phyloP scores from a whole-genome alignment of 2,329 filamentous ascomycete genomes.

The Paraphoma chrysanthemicola region DNA sequence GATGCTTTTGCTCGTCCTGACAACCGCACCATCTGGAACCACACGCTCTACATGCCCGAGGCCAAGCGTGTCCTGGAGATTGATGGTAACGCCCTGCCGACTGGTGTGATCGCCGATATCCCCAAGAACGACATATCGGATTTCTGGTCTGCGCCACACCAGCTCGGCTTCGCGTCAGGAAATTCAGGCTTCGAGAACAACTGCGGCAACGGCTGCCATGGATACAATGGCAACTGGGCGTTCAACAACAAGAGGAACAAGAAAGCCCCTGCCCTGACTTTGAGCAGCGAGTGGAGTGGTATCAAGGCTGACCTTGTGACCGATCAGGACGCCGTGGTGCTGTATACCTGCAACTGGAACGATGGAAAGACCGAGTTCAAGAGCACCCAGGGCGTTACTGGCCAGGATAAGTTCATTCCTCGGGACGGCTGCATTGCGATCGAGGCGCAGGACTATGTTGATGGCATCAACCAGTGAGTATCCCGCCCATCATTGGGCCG shows the following conservation, averaged over 20 bases:
- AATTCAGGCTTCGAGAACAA: constrained; percentile 35
- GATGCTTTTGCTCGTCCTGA: constrained; percentile 41
- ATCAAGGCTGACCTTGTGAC: constrained; percentile 42
- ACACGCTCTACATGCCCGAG: constrained; percentile 41
- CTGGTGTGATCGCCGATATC: constrained; percentile 38
- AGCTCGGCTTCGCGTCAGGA: constrained; percentile 39
- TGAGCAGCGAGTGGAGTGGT: constrained; percentile 39
- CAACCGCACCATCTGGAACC: constrained; percentile 43
- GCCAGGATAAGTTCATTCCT: constrained; percentile 40
- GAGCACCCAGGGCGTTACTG: constrained; percentile 36
- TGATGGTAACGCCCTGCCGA: constrained; percentile 39
- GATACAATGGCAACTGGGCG: constrained; percentile 43
- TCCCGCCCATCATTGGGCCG: not conserved
- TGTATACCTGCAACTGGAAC: constrained; percentile 47
- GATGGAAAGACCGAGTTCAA: constrained; percentile 45
- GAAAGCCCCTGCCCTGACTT: constrained; percentile 29
- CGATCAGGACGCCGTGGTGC: constrained; percentile 40
- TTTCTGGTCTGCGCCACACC: constrained; percentile 40
- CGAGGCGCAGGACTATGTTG: constrained; percentile 43
- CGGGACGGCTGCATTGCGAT: constrained; percentile 44
- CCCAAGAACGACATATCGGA: constrained; percentile 33
- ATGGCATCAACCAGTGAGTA: constrained; percentile 46
- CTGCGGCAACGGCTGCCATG: constrained; percentile 43
- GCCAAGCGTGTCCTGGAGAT: constrained; percentile 33
- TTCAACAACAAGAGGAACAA: constrained; percentile 35